Evolutionary conservation across 2,329 filamentous ascomycete genomes (phyloP).

Genomic region (Cladosporium oxysporum): DNA sequence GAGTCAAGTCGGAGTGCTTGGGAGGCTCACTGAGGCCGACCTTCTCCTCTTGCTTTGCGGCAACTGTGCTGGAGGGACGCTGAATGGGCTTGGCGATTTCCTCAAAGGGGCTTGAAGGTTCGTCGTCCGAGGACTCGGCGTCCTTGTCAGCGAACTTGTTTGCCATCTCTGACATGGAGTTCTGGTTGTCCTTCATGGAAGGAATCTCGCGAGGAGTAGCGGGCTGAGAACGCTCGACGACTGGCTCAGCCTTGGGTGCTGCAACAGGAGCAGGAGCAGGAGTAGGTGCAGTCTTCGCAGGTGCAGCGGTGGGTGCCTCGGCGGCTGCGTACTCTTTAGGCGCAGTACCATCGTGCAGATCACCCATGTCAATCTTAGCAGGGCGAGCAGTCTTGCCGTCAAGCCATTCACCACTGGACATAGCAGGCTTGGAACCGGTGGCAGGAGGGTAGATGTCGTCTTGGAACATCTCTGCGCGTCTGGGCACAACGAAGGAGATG

Average conservation of each 20-base stretch:
- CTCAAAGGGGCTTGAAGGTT: constrained; percentile 79
- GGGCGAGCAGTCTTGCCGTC: constrained; percentile 76
- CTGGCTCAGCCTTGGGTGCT: constrained; percentile 45
- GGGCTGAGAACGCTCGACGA: constrained; percentile 48
- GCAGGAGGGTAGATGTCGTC: constrained; percentile 95
- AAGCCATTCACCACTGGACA: constrained; percentile 82
- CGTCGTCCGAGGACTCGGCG: constrained; percentile 57
- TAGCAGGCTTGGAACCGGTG: constrained; percentile 74
- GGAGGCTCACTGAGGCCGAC: constrained; percentile 36
- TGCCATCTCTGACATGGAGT: constrained; percentile 81
- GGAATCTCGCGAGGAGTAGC: constrained; percentile 53
- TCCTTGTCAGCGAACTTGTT: constrained; percentile 81
- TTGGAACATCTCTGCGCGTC: constrained; percentile 92
- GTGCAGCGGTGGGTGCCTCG: constrained; percentile 55
- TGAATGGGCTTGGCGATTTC: constrained; percentile 76
- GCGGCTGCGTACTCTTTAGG: constrained; percentile 74
- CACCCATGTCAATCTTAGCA: constrained; percentile 90
- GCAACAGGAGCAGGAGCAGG: constrained; percentile 39
- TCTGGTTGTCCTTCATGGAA: constrained; percentile 80
- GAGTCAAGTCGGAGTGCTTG: constrained; percentile 26
- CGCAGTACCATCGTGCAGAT: constrained; percentile 80
- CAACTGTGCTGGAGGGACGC: constrained; percentile 47
- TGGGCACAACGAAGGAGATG: constrained; percentile 94
- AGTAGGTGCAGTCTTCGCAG: constrained; percentile 34
- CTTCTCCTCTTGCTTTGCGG: constrained; percentile 43